Base-by-base conservation (phyloP, 257 asterid species). In the Ilex asprella region DNA sequence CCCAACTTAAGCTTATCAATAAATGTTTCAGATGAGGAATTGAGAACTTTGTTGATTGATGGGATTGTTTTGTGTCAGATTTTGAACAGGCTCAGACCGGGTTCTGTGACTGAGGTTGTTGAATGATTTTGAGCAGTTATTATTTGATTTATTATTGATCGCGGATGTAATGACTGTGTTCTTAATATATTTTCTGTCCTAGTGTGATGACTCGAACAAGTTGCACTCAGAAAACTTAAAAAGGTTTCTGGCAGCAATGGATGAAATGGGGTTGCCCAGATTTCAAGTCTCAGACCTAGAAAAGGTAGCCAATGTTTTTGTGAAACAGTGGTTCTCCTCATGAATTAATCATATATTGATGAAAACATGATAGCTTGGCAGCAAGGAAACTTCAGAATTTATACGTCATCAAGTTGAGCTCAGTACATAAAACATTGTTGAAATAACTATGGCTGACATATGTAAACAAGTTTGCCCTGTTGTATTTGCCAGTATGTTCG, bases 1-100 rank as follows among this genome's bases (percentile, higher is more conserved):
- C 94, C 92, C 7, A 71, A 87, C 65, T 46, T 73, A 70, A 68
- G 63, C 51, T 67, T 89, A 70, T 79, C 96, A 9, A 59, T 77
- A 73, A 79, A 82, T 66, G 82, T 86, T 75, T 86, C 95, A 3
- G 97, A 92, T 21, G 89, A 86, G 62, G 96, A 92, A 62, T 63
- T 92, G 35, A 80, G 84, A 62, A 67, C 71, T 2, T 63, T 83
- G 69, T 79, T 92, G 68, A 70, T 78, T 44, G 95, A 89, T 73
- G 98, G 98, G n/a, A 68, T 81, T 16, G 71, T 83, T 47, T 71
- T 89, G 2, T 92, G 97, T 61, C 85, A 72, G 67, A 7, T 92
- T 59, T 58, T 92, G 47, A 81, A 78, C 81, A 86, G 74, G 72
- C 74, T 92, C 53, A 92, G 82, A 72, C 97, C 97, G 10, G 95